Evolutionary conservation across 2,329 filamentous ascomycete genomes (phyloP).

Genomic region (Trichoderma atroviride): DNA sequence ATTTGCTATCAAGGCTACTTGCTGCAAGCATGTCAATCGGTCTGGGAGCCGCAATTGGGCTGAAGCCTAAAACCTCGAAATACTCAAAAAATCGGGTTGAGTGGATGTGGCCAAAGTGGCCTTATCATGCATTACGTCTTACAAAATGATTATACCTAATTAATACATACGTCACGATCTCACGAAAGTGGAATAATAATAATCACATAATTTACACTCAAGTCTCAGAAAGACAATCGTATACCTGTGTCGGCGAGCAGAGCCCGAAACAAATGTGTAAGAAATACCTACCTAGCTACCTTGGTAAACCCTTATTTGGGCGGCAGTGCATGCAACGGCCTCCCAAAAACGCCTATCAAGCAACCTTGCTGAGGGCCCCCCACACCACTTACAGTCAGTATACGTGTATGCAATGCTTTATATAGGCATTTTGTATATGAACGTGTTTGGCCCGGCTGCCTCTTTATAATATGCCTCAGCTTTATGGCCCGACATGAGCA

Average conservation of each 20-base stretch:
- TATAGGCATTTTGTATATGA: background rate
- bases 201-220: background rate
- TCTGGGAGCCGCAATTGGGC: background rate
- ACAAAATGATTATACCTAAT: background rate
- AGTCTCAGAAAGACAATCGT: background rate
- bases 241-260: background rate
- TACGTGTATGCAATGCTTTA: too few relatives aligned
- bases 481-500: background rate
- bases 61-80: background rate
- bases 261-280: background rate
- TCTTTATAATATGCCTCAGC: background rate
- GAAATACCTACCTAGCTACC: background rate
- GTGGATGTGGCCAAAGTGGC: constrained; percentile 22
- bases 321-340: background rate
- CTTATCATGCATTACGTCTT: constrained; percentile 3
- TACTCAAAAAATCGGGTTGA: constrained; percentile 2
- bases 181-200: constrained; percentile 9
- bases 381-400: background rate
- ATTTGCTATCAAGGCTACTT: background rate
- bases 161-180: constrained; percentile 8
- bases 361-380: constrained; percentile 1
- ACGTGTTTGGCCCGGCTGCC: background rate
- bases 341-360: constrained; percentile 4
- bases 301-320: background rate
- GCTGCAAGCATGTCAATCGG: background rate